Evolutionary conservation across 2,329 filamentous ascomycete genomes (phyloP), one percentile per base, ranked within the genome.

Genomic region (Arthrobotrys iridis): DNA sequence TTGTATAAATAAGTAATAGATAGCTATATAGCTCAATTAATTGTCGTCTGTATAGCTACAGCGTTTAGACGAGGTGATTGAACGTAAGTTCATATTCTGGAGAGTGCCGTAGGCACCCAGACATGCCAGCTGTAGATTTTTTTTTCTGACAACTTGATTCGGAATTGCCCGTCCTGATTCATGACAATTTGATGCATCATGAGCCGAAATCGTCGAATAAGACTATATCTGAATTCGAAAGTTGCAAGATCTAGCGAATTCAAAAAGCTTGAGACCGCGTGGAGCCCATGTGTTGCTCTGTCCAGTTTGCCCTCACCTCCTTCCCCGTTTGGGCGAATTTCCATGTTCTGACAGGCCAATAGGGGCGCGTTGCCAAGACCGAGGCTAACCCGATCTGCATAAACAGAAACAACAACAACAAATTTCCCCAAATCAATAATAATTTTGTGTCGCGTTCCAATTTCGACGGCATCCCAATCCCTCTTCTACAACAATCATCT

Each of bases 371-470:
- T 63, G 57, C 50, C 50, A 52, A 52, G 50, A 52, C 10, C 10
- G 6, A 13, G 15, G 52, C 68, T 73, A 65, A 59, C 68, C 68
- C 7, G 52, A 65, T 73, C 50, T 11, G 68, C 40, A 40, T 4
- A 65, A 65, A 72, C 41, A 65, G 67, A 72, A 72, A 65, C 68
- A 65, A 73, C 68, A 68, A 68, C 64, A 73, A 73, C 68, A 73
- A 60, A 60, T 70, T 43, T 24, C 48, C 50, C n/a, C 41, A 73
- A n/a, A 72, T 59, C 28, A 65, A 50, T 26, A 59, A 45, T 46
- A 73, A 60, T 52, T 65, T 60, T 26, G 24, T 43, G 52, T 73
- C 68, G 68, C 68, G 68, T 73, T 70, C 57, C 50, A 30, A 52
- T 15, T 46, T 41, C 50, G 24, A 55, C 50, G 30, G 28, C 41